Percentiles rank a stretch among this genome's conserved stretches.
phyloP scores from a whole-genome alignment of 192 early-diverging fungal species.

The Gaertneriomyces sp. region DNA sequence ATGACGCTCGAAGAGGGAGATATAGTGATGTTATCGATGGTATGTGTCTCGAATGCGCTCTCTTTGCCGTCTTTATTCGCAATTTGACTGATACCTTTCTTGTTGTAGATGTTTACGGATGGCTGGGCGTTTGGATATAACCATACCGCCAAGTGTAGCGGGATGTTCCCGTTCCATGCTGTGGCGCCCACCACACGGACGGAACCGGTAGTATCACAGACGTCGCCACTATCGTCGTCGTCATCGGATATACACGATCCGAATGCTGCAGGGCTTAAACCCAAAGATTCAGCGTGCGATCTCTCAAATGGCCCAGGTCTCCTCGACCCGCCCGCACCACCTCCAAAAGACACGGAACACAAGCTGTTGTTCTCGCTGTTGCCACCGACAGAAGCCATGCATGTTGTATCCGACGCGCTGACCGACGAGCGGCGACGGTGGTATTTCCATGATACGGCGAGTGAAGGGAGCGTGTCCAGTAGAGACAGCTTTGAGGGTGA shows the following conservation, averaged over 20 bases:
- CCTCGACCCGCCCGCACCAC: neutral
- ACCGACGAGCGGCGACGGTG: conserved; percentile 27
- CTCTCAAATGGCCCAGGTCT: too few species aligned
- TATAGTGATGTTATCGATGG: conserved; percentile 28
- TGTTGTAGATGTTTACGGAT: conserved; percentile 29
- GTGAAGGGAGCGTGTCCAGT: neutral
- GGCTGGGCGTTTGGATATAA: conserved; percentile 32
- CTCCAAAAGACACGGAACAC: neutral
- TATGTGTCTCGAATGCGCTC: neutral
- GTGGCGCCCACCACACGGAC: conserved; percentile 1
- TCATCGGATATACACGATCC: too few species aligned
- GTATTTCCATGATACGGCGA: conserved; percentile 19
- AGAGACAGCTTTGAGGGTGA: conserved; percentile 25
- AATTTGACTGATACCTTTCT: neutral
- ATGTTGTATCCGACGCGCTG: conserved; percentile 25
- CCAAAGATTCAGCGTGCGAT: too few species aligned
- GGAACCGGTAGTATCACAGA: too few species aligned
- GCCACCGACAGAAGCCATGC: conserved; percentile 25
- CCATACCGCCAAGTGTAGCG: conserved; percentile 18
- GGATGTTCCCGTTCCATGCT: conserved; percentile 30
- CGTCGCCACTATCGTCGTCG: too few species aligned
- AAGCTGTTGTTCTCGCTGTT: conserved; percentile 31
- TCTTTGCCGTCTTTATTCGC: neutral
- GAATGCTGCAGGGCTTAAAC: too few species aligned
- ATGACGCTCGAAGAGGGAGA: conserved; percentile 26